phyloP scores from a whole-genome alignment of 2,329 filamentous ascomycete genomes.

The Dendrostoma leiphaemia region DNA sequence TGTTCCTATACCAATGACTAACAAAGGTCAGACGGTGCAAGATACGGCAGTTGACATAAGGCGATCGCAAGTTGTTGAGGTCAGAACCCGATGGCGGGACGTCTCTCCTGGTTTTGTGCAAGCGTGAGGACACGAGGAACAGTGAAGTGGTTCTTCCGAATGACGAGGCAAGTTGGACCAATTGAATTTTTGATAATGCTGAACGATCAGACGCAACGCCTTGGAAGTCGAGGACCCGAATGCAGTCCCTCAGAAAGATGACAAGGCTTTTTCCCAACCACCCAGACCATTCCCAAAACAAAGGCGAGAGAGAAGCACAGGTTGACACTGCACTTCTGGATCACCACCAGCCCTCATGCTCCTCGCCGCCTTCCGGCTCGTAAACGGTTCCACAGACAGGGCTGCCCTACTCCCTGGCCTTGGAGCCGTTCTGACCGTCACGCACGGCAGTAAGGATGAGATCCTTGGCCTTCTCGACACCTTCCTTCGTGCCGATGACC shows the following conservation, averaged over 20 bases:
- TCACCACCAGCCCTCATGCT: slow-evolving; percentile 3
- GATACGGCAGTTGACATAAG: no score
- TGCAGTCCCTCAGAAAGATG: background rate
- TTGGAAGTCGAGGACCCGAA: background rate
- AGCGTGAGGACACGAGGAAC: no score
- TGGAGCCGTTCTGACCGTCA: slow-evolving; percentile 45
- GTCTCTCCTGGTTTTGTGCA: no score
- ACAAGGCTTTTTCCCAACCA: slow-evolving; percentile 1
- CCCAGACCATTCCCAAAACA: background rate
- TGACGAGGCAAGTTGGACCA: no score
- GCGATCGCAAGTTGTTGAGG: no score
- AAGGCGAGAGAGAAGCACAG: background rate
- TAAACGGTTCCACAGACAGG: background rate
- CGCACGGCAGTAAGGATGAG: slow-evolving; percentile 83
- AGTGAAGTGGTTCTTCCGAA: no score
- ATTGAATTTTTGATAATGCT: no score
- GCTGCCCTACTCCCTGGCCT: slow-evolving; percentile 21
- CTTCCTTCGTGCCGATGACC: slow-evolving; percentile 75
- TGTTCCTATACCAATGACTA: no score
- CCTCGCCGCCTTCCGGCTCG: background rate
- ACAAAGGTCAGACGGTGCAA: no score
- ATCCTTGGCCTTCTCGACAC: slow-evolving; percentile 82
- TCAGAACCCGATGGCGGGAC: no score
- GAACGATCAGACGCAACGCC: background rate
- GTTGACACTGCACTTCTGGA: no score